Evolutionary conservation across 192 early-diverging fungal genomes (phyloP), one percentile per base, ranked within the genome.

Genomic region (Chytriomyces confervae): DNA sequence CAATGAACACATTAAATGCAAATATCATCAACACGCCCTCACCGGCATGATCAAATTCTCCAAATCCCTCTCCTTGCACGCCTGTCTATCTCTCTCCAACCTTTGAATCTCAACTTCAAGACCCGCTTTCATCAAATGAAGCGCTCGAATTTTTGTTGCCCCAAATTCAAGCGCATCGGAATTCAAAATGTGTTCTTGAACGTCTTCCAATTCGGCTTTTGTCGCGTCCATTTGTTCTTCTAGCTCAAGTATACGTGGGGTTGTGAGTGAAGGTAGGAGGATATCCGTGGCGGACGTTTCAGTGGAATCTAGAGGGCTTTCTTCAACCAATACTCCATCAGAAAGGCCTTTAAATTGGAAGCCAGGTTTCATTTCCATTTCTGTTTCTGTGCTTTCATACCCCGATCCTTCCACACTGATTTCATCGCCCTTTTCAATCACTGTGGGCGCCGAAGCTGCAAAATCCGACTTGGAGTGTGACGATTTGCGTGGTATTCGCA

Each of bases 41-140:
- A 85, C 84, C 50, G 84, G 84, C 16, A 61, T 24, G 20, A 85
- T 80, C 5, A 85, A 27, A 16, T 77, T 72, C 29, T 82, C 65
- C 18, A 85, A 48, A 45, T 82, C 80, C 20, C 49, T 46, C 50
- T 67, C 62, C 69, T 82, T 77, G n/a, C 82, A 62, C 5, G 29
- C 63, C 6, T 16, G 20, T 61, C 77, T 81, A 65, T 84, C 83
- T 36, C 63, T 47, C 48, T 75, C 63, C n/a, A 80, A 48, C 53
- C 76, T 49, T 53, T 66, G 43, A 46, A 80, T 20, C 49, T 79
- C 64, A 46, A 70, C 61, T 50, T 61, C 72, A 10, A 82, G 24
- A 8, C 80, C 80, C 2, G 72, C 20, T 13, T 68, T 62, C 80
- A 82, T 82, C 63, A 79, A 75, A 46, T 78, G 45, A 6, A 82